These are phyloP conservation scores for Coemansia guatemalensis DNA, from an alignment of 192 early-diverging fungal species.

Conservation along the genomic window DNA sequence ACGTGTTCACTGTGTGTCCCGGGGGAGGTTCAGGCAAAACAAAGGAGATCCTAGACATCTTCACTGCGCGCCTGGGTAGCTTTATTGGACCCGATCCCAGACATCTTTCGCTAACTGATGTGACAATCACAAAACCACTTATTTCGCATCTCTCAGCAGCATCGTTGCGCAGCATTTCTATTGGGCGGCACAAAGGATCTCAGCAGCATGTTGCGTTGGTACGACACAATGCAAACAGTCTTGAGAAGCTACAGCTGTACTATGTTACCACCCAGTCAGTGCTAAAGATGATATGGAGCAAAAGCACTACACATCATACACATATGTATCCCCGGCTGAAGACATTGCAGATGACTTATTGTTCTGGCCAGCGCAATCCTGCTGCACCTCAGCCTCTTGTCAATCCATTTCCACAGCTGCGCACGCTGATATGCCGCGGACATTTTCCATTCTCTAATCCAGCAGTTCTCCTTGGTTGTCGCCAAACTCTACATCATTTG, in stretches of 20 bases:
- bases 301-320: conserved; percentile 1
- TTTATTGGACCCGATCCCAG: conserved; percentile 4
- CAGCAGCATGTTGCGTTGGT: conserved; percentile 27
- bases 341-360: conserved; percentile 3
- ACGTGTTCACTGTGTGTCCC: not conserved
- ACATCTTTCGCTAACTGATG: conserved; percentile 6
- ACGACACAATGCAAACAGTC: conserved; percentile 19
- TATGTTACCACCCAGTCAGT: conserved; percentile 12
- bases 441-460: too few relatives aligned
- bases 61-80: not conserved
- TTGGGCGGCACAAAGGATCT: conserved; percentile 13
- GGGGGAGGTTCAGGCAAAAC: not conserved
- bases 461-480: too few relatives aligned
- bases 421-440: too few relatives aligned
- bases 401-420: too few relatives aligned
- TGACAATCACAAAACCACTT: conserved; percentile 7
- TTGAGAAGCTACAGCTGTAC: conserved; percentile 17
- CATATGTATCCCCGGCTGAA: conserved; percentile 29
- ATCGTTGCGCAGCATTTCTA: conserved; percentile 27
- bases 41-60: not conserved
- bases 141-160: not conserved
- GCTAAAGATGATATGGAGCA: conserved; percentile 16
- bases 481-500: too few relatives aligned
- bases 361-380: not conserved
- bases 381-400: not conserved